Evolutionary conservation across 805 yeast genomes (phyloP), one percentile per base, ranked within the genome.

Genomic region (Wilhelminamyces savonicus): DNA sequence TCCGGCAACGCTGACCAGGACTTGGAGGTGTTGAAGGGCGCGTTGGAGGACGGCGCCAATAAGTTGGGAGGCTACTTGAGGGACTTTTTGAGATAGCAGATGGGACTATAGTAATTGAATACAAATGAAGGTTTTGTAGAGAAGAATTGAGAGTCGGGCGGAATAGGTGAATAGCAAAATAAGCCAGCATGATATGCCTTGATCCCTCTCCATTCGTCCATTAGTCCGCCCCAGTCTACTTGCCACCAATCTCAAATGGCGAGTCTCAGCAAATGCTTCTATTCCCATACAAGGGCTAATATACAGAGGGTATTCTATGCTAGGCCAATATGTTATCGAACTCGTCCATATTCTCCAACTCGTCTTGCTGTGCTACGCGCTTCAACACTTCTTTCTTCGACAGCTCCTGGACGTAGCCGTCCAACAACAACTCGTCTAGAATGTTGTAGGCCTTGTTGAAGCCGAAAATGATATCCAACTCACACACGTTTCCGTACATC

Each of bases 401-500:
- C 25, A 85, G 73, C 50, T 92, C 98, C 40, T 83, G 82, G 13
- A 92, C 56, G 28, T 81, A 78, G 0, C 98, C 98, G 43, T 88
- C 96, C 28, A 90, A 71, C 28, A 92, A 57, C 43, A 92, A 65
- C 54, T 92, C 98, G 54, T 92, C 95, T 40, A 92, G 63, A 9
- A 92, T 81, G 56, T 85, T 83, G 54, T 92, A 92, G 0, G 97
- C 97, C 51, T 84, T 82, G 44, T 83, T 84, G 60, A 92, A 92
- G 49, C 94, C 92, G 71, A 92, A 92, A 28, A 92, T 92, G 39
- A 92, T 92, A 59, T 92, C 98, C 46, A 92, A 66, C 54, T 92
- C 98, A 59, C 97, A 87, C 12, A 92, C 98, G 49, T 86, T 90
- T 9, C 96, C 97, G 52, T 85, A 92, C 36, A 87, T 77, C 44